These are phyloP conservation scores for Lizanozyma gosingica DNA, from an alignment of 1,139 yeast species.

Conservation along the genomic window DNA sequence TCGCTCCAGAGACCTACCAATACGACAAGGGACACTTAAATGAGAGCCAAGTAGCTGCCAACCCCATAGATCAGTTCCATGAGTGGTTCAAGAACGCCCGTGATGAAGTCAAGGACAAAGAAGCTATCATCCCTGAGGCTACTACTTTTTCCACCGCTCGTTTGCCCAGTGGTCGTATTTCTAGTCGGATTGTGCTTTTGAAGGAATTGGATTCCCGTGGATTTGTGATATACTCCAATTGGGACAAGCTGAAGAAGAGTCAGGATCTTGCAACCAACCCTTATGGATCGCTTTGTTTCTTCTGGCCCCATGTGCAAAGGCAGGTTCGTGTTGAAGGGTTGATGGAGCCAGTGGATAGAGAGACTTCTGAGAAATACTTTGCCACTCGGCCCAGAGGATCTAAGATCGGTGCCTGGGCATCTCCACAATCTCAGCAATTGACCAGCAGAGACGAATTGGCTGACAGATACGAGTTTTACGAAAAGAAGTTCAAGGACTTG, in stretches of 20 bases:
- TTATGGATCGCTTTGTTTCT: conserved; percentile 77
- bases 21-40: conserved; percentile 62
- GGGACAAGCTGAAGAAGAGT: conserved; percentile 80
- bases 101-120: conserved; percentile 22
- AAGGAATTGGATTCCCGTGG: conserved; percentile 85
- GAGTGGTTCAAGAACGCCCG: conserved; percentile 83
- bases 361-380: conserved; percentile 70
- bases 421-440: conserved; percentile 71
- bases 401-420: conserved; percentile 94
- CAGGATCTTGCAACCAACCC: conserved; percentile 63
- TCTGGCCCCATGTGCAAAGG: conserved; percentile 86
- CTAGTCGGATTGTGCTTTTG: conserved; percentile 73
- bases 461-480: conserved; percentile 34
- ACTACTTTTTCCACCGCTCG: conserved; percentile 77
- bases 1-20: conserved; percentile 88
- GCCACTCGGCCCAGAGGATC: conserved; percentile 88
- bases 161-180: conserved; percentile 80
- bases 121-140: conserved; percentile 67
- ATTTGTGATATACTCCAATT: conserved; percentile 83
- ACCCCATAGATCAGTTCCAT: conserved; percentile 73
- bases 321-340: conserved; percentile 90
- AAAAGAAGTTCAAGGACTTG: conserved; percentile 49
- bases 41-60: conserved; percentile 40
- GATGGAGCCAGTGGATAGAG: conserved; percentile 64
- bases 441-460: conserved; percentile 56